Conservation (phyloP, 2,329 filamentous ascomycete genomes). For the Fusarium setosum region DNA sequence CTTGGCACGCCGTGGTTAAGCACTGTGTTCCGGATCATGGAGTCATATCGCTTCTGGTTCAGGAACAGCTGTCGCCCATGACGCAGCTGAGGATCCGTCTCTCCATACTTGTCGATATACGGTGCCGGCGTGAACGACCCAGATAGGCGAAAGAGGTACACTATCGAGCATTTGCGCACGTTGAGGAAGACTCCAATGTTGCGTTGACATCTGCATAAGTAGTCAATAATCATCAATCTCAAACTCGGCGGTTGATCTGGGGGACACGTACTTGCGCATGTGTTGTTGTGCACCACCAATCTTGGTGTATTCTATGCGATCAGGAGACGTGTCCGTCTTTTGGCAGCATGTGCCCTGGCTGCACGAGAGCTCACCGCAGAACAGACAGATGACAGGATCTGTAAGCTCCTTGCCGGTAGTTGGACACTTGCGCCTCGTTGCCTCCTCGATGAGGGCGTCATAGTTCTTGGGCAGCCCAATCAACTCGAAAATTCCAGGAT, state of each 20-base stretch:
- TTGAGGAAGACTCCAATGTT: conserved; percentile 96
- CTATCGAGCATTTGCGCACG: conserved; percentile 93
- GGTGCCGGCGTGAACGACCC: conserved; percentile 90
- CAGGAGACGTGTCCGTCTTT: conserved; percentile 64
- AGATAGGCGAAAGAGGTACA: conserved; percentile 84
- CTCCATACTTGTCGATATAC: conserved; percentile 95
- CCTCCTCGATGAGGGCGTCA: conserved; percentile 92
- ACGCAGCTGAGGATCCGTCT: conserved; percentile 90
- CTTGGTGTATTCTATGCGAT: conserved; percentile 55
- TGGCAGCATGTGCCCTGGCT: conserved; percentile 93
- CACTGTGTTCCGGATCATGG: conserved; percentile 86
- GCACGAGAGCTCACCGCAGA: conserved; percentile 97
- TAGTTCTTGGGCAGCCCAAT: conserved; percentile 93
- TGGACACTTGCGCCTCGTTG: conserved; percentile 84
- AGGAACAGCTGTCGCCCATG: conserved; percentile 91
- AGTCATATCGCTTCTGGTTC: conserved; percentile 94
- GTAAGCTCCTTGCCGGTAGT: conserved; percentile 91
- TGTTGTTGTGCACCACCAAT: conserved; percentile 93
- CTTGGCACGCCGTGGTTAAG: conserved; percentile 88
- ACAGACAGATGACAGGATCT: conserved; percentile 91
- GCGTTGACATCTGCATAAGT: conserved; percentile 78
- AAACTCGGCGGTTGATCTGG: not conserved
- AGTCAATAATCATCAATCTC: conserved; percentile 10
- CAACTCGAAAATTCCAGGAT: conserved; percentile 94
- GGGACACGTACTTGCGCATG: conserved; percentile 76